phyloP scores from a whole-genome alignment of 2,329 filamentous ascomycete genomes.

The Ceratocystis variospora region DNA sequence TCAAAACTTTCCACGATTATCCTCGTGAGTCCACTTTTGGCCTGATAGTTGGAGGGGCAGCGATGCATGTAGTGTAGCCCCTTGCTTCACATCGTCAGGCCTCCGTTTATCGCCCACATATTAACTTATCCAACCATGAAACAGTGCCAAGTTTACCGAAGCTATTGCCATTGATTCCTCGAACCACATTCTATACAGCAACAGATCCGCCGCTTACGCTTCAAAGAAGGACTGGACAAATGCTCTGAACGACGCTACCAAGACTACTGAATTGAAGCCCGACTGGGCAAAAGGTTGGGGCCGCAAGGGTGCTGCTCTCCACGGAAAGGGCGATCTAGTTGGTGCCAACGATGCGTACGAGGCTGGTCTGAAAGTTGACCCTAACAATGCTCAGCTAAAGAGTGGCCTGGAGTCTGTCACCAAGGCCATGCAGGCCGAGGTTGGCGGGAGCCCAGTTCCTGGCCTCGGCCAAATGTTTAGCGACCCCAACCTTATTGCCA shows the following conservation, averaged over 20 bases:
- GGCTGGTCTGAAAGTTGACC: slow-evolving; percentile 84
- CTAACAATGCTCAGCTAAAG: slow-evolving; percentile 84
- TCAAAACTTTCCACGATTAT: neutral
- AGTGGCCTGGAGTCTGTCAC: slow-evolving; percentile 72
- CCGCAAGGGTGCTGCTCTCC: slow-evolving; percentile 79
- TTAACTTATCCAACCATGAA: neutral
- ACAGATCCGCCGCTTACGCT: slow-evolving; percentile 76
- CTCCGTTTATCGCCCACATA: neutral
- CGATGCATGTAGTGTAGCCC: neutral
- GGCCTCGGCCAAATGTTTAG: slow-evolving; percentile 89
- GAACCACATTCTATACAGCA: slow-evolving; percentile 97
- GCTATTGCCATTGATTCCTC: slow-evolving; percentile 75
- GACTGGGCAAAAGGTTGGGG: slow-evolving; percentile 98
- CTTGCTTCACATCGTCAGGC: neutral
- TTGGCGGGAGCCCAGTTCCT: slow-evolving; percentile 39
- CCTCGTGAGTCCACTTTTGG: neutral
- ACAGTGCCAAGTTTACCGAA: slow-evolving; percentile 82
- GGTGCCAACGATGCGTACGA: slow-evolving; percentile 83
- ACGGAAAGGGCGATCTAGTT: slow-evolving; percentile 74
- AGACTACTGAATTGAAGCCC: slow-evolving; percentile 86
- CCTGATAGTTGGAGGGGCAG: too few species aligned
- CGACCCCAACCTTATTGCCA: slow-evolving; percentile 78
- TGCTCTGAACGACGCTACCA: slow-evolving; percentile 78
- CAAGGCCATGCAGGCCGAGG: slow-evolving; percentile 61
- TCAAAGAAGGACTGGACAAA: slow-evolving; percentile 79